Percentiles rank a stretch among this genome's conserved stretches.
Evolutionary conservation across 768 basidiomycete species (phyloP).

Genomic region (Suillus plorans): DNA sequence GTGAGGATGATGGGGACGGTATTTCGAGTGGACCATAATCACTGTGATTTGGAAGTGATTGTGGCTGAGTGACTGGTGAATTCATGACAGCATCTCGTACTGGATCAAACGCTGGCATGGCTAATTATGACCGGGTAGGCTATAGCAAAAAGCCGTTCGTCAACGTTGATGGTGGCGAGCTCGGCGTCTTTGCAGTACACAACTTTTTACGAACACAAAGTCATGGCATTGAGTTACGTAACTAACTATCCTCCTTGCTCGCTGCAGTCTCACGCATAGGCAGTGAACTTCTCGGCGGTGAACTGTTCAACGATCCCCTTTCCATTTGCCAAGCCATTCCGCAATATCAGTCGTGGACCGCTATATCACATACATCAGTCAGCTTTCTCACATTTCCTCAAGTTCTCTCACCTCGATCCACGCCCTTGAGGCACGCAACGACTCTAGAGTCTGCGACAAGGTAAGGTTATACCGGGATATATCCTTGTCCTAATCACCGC

Average conservation of each 20-base stretch:
- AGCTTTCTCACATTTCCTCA: constrained; percentile 8
- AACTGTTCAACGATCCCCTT: constrained; percentile 1
- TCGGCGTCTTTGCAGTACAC: constrained; percentile 2
- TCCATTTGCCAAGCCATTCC: constrained; percentile 51
- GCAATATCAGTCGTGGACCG: constrained; percentile 58
- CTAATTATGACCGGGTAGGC: neutral
- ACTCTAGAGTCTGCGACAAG: constrained; percentile 68
- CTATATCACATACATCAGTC: constrained; percentile 27
- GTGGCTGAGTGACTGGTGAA: constrained; percentile 58
- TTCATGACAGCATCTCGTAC: constrained; percentile 85
- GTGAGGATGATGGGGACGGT: constrained; percentile 39
- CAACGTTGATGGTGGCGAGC: neutral
- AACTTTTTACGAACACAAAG: neutral
- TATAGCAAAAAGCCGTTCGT: neutral
- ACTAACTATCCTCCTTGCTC: constrained; percentile 1
- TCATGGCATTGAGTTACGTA: constrained; percentile 2
- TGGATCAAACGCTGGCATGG: constrained; percentile 67
- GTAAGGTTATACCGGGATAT: constrained; percentile 65
- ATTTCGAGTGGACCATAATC: constrained; percentile 26
- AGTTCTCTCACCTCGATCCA: constrained; percentile 55
- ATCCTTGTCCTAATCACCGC: constrained; percentile 53
- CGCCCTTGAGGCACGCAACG: constrained; percentile 55
- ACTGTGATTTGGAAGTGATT: constrained; percentile 28
- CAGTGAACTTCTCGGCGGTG: neutral
- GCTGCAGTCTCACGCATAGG: constrained; percentile 1